Base-by-base conservation (phyloP, 73 alveolate species). In the Symbiodinium pilosum region DNA sequence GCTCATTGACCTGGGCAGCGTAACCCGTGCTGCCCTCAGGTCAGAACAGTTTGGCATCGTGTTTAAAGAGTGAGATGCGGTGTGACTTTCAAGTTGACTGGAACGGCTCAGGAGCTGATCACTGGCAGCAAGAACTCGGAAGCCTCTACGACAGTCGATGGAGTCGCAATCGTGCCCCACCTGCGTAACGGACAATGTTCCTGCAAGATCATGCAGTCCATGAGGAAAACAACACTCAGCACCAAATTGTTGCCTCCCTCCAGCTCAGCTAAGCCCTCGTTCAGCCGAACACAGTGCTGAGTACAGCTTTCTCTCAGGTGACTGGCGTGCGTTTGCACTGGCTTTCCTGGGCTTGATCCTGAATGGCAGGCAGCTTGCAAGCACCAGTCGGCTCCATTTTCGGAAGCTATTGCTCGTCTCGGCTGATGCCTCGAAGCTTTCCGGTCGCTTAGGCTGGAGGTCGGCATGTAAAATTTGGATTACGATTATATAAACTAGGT, bases 251-350 rank as follows among this genome's bases (percentile, higher is more conserved):
- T n/a, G n/a, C n/a, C n/a, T n/a, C n/a, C n/a, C n/a, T n/a, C n/a
- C n/a, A n/a, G n/a, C n/a, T n/a, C n/a, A n/a, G n/a, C n/a, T n/a
- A n/a, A n/a, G n/a, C n/a, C n/a, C n/a, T n/a, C n/a, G n/a, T n/a
- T n/a, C n/a, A n/a, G n/a, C n/a, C n/a, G n/a, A 47, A 6, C 59
- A 9, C 6, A 47, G 59, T 47, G 59, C 59, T 47, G 59, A 14
- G 59, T 14, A 9, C 21, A 47, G 59, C 59, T 14, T 47, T 47
- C 21, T 47, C 59, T 38, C 43, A 91, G 97, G 97, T 40, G 97
- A 91, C 47, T 91, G 97, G 97, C 87, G 97, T 3, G 97, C 97
- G 40, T 91, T 91, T 34, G 97, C 97, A 38, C 59, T 91, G 51
- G 97, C 97, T 18, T 71, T 91, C 36, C 77, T 91, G 89, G 97